Evolutionary conservation across 2,329 filamentous ascomycete species (phyloP).

Genomic region (Monilinia polystroma): DNA sequence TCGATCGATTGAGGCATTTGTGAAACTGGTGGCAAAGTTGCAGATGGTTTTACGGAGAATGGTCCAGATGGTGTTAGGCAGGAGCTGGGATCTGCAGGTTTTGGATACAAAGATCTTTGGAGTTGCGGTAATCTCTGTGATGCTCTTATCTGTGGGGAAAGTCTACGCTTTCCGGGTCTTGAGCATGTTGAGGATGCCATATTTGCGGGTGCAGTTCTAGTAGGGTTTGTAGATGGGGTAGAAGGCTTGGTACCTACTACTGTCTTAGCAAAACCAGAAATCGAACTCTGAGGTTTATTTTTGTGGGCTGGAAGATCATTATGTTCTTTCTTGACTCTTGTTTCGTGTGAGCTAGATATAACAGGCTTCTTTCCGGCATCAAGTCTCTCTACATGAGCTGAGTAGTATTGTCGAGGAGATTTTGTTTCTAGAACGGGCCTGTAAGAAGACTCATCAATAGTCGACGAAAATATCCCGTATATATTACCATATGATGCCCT

Average conservation of each 20-base stretch:
- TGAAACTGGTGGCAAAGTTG: neutral
- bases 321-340: neutral
- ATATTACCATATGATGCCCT: too few species aligned
- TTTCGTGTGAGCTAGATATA: neutral
- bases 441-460: too few species aligned
- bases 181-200: too few species aligned
- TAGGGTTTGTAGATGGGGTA: neutral
- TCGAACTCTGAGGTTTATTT: neutral
- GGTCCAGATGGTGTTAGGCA: neutral
- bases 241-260: neutral
- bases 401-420: neutral
- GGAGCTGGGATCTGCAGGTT: neutral
- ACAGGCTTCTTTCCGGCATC: neutral
- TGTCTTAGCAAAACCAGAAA: too few species aligned
- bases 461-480: neutral
- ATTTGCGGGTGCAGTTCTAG: neutral
- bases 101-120: too few species aligned
- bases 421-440: too few species aligned
- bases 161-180: neutral
- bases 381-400: neutral
- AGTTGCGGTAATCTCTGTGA: neutral
- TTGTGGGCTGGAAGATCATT: neutral
- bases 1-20: neutral
- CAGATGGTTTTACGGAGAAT: too few species aligned
- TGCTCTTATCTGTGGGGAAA: neutral